Conservation (phyloP, 2,329 filamentous ascomycete genomes). For the Drechslerella dactyloides region DNA sequence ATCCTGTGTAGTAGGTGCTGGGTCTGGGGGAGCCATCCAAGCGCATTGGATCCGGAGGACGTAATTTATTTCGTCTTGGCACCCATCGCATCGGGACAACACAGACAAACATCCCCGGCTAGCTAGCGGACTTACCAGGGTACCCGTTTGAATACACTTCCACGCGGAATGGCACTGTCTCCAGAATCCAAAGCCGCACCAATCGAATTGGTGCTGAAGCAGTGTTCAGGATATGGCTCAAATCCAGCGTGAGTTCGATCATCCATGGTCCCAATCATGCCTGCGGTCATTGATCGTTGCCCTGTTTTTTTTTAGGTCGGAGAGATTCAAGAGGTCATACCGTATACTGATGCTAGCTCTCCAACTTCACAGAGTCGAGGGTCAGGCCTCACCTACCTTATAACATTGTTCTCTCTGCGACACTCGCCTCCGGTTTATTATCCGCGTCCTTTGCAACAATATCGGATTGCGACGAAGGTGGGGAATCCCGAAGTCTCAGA, state of each 20-base stretch:
- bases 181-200: not conserved
- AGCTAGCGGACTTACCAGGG: too few relatives aligned
- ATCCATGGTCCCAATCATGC: not conserved
- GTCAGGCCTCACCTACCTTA: conserved; percentile 53
- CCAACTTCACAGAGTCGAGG: conserved; percentile 20
- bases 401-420: conserved; percentile 75
- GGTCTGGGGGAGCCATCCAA: too few relatives aligned
- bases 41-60: too few relatives aligned
- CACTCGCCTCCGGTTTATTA: conserved; percentile 59
- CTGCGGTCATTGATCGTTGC: not conserved
- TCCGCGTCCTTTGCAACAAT: conserved; percentile 87
- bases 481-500: not conserved
- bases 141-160: not conserved
- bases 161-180: not conserved
- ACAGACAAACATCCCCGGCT: too few relatives aligned
- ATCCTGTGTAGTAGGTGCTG: too few relatives aligned
- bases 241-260: not conserved
- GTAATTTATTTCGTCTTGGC: too few relatives aligned
- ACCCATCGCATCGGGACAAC: too few relatives aligned
- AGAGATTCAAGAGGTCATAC: not conserved
- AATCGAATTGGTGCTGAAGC: not conserved
- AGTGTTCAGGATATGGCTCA: not conserved
- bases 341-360: not conserved
- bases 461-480: conserved; percentile 87
- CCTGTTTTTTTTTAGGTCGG: not conserved